A percentile compares a stretch with the other conserved stretches of the same genome.
phyloP scores from a whole-genome alignment of 1,284 basidiomycete genomes.

The Irpex sp. region DNA sequence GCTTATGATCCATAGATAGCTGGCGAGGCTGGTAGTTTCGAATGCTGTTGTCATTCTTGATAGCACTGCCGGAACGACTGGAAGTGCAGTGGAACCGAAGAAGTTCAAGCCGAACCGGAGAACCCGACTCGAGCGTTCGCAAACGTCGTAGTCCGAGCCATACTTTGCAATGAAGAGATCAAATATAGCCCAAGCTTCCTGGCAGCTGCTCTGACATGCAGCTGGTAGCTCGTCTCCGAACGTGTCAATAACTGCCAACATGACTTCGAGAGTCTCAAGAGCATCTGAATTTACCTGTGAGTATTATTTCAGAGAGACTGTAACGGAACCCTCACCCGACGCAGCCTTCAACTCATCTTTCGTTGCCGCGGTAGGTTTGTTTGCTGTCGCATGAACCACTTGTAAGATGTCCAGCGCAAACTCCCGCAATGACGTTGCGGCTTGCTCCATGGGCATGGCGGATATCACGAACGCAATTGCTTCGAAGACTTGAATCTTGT shows the following conservation, averaged over 20 bases:
- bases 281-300: conserved; percentile 46
- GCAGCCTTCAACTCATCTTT: conserved; percentile 56
- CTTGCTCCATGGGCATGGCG: conserved; percentile 84
- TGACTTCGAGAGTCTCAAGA: conserved; percentile 87
- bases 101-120: conserved; percentile 82
- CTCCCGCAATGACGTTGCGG: conserved; percentile 79
- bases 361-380: conserved; percentile 46
- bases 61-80: conserved; percentile 71
- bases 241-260: conserved; percentile 76
- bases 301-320: too few species aligned
- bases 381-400: conserved; percentile 63
- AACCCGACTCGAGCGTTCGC: conserved; percentile 87
- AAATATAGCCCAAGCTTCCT: conserved; percentile 82
- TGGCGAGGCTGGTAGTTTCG: conserved; percentile 79
- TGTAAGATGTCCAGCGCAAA: conserved; percentile 77
- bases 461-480: conserved; percentile 95
- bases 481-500: conserved; percentile 90
- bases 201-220: conserved; percentile 76
- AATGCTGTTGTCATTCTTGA: conserved; percentile 78
- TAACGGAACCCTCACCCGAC: conserved; percentile 17
- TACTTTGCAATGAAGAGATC: conserved; percentile 80
- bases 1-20: conserved; percentile 93
- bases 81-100: conserved; percentile 69
- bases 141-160: conserved; percentile 75
- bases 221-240: conserved; percentile 81